These are phyloP conservation scores for Aphanomyces stellatus DNA, from an alignment of 352 stramenopile species.

Conservation along the genomic window DNA sequence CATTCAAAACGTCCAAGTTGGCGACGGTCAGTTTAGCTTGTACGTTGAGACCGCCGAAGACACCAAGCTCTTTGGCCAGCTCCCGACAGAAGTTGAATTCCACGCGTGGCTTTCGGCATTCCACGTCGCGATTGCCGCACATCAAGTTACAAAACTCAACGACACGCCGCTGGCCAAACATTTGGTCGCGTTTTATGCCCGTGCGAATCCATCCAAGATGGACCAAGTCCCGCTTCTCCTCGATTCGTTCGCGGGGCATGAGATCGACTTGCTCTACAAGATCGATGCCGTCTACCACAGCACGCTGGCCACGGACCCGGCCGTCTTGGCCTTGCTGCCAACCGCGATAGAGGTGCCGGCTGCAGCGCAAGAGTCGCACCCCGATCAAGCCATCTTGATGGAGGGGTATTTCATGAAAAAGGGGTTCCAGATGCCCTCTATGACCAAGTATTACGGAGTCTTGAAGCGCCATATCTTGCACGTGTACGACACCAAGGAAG, in stretches of 20 bases:
- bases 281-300: slow-evolving; percentile 65
- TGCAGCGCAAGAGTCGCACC: background rate
- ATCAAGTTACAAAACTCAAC: background rate
- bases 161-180: slow-evolving; percentile 7
- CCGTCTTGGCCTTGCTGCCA: slow-evolving; percentile 24
- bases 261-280: slow-evolving; percentile 39
- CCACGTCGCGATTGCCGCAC: slow-evolving; percentile 12
- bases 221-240: slow-evolving; percentile 59
- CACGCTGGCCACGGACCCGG: slow-evolving; percentile 28
- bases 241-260: slow-evolving; percentile 43
- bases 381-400: slow-evolving; percentile 33
- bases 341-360: slow-evolving; percentile 13
- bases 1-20: background rate
- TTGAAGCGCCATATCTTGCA: slow-evolving; percentile 39
- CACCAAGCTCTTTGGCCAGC: slow-evolving; percentile 3
- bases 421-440: slow-evolving; percentile 57
- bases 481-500: slow-evolving; percentile 64
- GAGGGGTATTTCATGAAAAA: slow-evolving; percentile 72
- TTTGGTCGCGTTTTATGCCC: slow-evolving; percentile 79
- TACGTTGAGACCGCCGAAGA: slow-evolving; percentile 1
- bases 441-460: slow-evolving; percentile 69
- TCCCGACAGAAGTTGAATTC: slow-evolving; percentile 6
- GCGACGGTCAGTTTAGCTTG: slow-evolving; percentile 18
- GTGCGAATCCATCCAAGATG: slow-evolving; percentile 81
- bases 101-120: slow-evolving; percentile 12